Evolutionary conservation across 176 grass and related monocot genomes (phyloP).

Genomic region (Eleusine indica): DNA sequence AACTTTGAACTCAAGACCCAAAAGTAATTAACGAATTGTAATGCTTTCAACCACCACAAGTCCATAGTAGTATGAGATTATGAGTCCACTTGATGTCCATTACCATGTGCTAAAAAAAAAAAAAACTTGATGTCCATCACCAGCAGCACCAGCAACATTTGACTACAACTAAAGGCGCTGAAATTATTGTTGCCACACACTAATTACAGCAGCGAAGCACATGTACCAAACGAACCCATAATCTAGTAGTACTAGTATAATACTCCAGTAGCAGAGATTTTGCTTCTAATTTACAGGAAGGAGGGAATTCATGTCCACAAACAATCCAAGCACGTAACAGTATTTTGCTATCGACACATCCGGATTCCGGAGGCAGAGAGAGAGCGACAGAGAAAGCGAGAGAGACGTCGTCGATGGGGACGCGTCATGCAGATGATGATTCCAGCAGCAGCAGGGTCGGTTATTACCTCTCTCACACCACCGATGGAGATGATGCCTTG

Average conservation of each 20-base stretch:
- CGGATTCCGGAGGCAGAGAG: neutral
- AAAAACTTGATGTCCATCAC: neutral
- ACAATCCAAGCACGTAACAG: neutral
- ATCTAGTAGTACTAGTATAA: neutral
- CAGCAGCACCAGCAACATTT: neutral
- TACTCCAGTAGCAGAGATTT: neutral
- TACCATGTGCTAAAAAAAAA: neutral
- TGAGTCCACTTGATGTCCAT: neutral
- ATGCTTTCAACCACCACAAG: neutral
- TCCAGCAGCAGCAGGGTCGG: neutral
- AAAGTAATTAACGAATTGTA: neutral
- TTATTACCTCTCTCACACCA: constrained; percentile 1
- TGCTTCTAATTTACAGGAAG: constrained; percentile 31
- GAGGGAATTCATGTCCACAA: neutral
- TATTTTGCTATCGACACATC: constrained; percentile 10
- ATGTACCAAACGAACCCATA: neutral
- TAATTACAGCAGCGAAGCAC: neutral
- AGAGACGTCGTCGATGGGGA: neutral
- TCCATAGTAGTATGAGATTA: too few species aligned
- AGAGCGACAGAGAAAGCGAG: neutral
- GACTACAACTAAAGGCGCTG: constrained; percentile 1
- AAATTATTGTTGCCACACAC: constrained; percentile 21
- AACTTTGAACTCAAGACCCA: neutral
- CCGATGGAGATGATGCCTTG: neutral
- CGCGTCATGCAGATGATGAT: neutral